Evolutionary conservation across 2,329 filamentous ascomycete genomes (phyloP).

Genomic region (Acrocalymma vagum): DNA sequence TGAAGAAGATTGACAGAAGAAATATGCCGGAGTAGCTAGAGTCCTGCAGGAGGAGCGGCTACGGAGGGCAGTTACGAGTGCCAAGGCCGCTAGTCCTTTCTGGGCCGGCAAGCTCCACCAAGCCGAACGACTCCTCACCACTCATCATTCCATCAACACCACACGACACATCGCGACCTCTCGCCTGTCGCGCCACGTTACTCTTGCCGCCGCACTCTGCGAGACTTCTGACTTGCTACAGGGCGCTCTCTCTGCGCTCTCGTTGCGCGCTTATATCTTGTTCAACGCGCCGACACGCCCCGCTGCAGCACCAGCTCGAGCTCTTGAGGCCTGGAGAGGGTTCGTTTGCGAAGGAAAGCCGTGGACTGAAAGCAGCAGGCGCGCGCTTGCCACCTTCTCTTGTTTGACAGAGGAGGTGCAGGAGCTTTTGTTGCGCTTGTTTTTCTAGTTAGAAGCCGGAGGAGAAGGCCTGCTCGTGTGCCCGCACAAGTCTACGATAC

Average conservation of each 20-base stretch:
- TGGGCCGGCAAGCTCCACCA: slow-evolving; percentile 28
- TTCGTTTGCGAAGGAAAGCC: slow-evolving; percentile 28
- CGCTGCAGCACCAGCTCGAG: slow-evolving; percentile 23
- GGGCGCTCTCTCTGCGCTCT: slow-evolving; percentile 15
- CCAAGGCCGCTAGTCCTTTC: too few species aligned
- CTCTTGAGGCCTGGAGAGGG: slow-evolving; percentile 20
- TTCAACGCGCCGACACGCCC: slow-evolving; percentile 18
- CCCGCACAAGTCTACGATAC: slow-evolving; percentile 26
- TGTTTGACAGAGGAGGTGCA: slow-evolving; percentile 21
- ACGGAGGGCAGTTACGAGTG: slow-evolving; percentile 18
- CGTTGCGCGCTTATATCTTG: slow-evolving; percentile 2
- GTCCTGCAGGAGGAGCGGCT: slow-evolving; percentile 10
- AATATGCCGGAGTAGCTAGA: slow-evolving; percentile 7
- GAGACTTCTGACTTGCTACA: slow-evolving; percentile 2
- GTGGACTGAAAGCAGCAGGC: slow-evolving; percentile 26
- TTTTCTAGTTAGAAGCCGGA: slow-evolving; percentile 36
- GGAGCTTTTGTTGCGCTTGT: slow-evolving; percentile 24
- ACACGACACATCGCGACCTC: slow-evolving; percentile 36
- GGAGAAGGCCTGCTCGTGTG: slow-evolving; percentile 25
- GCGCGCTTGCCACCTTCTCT: slow-evolving; percentile 27
- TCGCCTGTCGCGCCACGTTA: slow-evolving; percentile 20
- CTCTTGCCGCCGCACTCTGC: slow-evolving; percentile 17
- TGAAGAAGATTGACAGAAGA: slow-evolving; percentile 1
- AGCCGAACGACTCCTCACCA: slow-evolving; percentile 39
- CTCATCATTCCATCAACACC: slow-evolving; percentile 31